Percentiles rank a stretch among this genome's conserved stretches.
These are phyloP conservation scores for Diaporthe sp. DNA, from an alignment of 2,329 filamentous ascomycete species.

Conservation along the genomic window DNA sequence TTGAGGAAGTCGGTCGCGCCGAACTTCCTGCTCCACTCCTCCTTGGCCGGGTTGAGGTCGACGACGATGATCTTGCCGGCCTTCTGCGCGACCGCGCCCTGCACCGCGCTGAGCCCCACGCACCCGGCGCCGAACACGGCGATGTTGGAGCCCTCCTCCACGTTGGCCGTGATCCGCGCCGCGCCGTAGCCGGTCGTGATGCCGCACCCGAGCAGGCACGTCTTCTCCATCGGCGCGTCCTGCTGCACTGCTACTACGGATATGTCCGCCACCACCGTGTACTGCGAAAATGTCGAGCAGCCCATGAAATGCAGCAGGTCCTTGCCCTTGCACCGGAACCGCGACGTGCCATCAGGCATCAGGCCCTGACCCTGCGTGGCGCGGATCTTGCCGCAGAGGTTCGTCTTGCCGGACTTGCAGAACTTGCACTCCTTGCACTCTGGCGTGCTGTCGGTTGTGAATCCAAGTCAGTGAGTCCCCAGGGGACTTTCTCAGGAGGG, in stretches of 20 bases:
- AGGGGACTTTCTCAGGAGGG: background rate
- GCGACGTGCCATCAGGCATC: slow-evolving; percentile 96
- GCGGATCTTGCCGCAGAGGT: slow-evolving; percentile 98
- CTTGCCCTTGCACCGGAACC: slow-evolving; percentile 95
- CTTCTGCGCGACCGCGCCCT: slow-evolving; percentile 89
- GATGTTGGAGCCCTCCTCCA: slow-evolving; percentile 90
- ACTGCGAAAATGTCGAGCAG: slow-evolving; percentile 98
- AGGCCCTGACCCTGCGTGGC: slow-evolving; percentile 95
- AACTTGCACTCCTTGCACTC: slow-evolving; percentile 98
- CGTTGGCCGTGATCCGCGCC: slow-evolving; percentile 90
- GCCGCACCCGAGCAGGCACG: slow-evolving; percentile 95
- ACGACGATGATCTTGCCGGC: slow-evolving; percentile 82
- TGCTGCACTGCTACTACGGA: slow-evolving; percentile 94
- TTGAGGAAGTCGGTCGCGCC: slow-evolving; percentile 98
- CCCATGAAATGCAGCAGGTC: slow-evolving; percentile 99
- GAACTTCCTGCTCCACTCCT: slow-evolving; percentile 94
- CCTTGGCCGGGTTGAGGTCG: slow-evolving; percentile 87
- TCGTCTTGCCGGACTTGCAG: slow-evolving; percentile 99
- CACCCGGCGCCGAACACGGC: slow-evolving; percentile 97
- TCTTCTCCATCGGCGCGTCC: slow-evolving; percentile 94
- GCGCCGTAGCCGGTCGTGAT: slow-evolving; percentile 99
- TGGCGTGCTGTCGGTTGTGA: slow-evolving; percentile 76
- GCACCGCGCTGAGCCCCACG: slow-evolving; percentile 94
- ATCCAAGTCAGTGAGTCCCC: background rate
- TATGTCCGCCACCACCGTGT: slow-evolving; percentile 98